Evolutionary conservation across 2,329 filamentous ascomycete genomes (phyloP).

Genomic region (Claviceps africana): DNA sequence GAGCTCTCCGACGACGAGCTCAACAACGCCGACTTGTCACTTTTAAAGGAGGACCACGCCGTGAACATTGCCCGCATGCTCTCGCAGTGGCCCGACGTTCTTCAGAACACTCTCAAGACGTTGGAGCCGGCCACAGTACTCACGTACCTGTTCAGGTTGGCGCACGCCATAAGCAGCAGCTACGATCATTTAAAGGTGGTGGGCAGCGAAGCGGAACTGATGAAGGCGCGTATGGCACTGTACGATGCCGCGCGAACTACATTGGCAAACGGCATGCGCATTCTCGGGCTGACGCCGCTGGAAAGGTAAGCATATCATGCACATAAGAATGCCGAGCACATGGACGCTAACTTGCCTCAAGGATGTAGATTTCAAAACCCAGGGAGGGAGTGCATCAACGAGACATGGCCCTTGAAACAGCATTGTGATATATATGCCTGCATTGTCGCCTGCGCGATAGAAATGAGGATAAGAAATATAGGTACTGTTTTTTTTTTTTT

Average conservation of each 20-base stretch:
- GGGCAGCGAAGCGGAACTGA: slow-evolving; percentile 60
- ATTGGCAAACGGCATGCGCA: slow-evolving; percentile 67
- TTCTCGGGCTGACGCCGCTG: slow-evolving; percentile 66
- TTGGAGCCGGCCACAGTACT: slow-evolving; percentile 51
- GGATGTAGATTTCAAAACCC: slow-evolving; percentile 1
- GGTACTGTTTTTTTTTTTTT: not conserved
- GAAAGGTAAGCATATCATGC: slow-evolving; percentile 28
- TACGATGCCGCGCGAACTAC: slow-evolving; percentile 66
- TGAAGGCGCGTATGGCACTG: slow-evolving; percentile 35
- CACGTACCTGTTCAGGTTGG: slow-evolving; percentile 72
- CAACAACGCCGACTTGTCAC: slow-evolving; percentile 46
- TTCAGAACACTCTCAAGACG: slow-evolving; percentile 72
- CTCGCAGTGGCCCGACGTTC: slow-evolving; percentile 74
- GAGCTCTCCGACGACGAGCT: slow-evolving; percentile 43
- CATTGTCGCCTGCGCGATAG: not conserved
- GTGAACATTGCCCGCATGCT: slow-evolving; percentile 60
- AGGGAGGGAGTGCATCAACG: not conserved
- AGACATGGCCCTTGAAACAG: not conserved
- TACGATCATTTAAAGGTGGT: slow-evolving; percentile 75
- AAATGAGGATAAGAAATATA: not conserved
- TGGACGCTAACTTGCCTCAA: not conserved
- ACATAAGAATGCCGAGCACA: not conserved
- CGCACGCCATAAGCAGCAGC: slow-evolving; percentile 62
- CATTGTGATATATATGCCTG: not conserved
- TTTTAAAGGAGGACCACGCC: slow-evolving; percentile 60